Conservation (phyloP, 441 rosid genomes). For the Oxalis stricta region DNA sequence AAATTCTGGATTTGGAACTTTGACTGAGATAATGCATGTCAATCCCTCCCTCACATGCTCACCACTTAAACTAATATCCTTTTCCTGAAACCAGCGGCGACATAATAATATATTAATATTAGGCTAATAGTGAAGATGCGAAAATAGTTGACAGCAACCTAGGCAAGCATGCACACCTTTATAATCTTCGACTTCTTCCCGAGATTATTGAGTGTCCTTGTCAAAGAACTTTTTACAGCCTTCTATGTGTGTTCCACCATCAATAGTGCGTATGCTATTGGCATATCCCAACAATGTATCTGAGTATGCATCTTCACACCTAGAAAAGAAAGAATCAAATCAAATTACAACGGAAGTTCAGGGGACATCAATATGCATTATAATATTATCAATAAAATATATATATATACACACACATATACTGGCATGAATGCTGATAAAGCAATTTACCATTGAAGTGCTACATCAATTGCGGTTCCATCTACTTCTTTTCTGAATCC, state of each 20-base stretch:
- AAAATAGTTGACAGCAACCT: not conserved
- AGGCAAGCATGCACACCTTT: constrained; percentile 41
- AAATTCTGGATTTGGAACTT: constrained; percentile 94
- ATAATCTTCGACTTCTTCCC: constrained; percentile 77
- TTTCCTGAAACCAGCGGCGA: constrained; percentile 39
- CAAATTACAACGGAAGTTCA: constrained; percentile 3
- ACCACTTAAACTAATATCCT: constrained; percentile 83
- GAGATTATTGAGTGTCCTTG: constrained; percentile 73
- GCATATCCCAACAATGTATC: constrained; percentile 89
- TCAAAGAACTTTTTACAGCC: constrained; percentile 84
- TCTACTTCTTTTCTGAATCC: constrained; percentile 57
- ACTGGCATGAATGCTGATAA: not conserved
- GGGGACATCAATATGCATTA: not conserved
- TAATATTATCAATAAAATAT: too few relatives aligned
- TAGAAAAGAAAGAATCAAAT: constrained; percentile 18
- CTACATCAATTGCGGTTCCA: constrained; percentile 54
- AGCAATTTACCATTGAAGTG: constrained; percentile 75
- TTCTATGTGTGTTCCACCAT: constrained; percentile 93
- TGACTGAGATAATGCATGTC: constrained; percentile 87
- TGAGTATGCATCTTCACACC: constrained; percentile 95
- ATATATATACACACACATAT: not conserved
- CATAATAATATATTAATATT: constrained; percentile 3
- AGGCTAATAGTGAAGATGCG: not conserved
- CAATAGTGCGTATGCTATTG: constrained; percentile 82
- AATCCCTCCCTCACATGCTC: constrained; percentile 98